Conservation (phyloP, 164 flowering plant species). For the Piper longum region DNA sequence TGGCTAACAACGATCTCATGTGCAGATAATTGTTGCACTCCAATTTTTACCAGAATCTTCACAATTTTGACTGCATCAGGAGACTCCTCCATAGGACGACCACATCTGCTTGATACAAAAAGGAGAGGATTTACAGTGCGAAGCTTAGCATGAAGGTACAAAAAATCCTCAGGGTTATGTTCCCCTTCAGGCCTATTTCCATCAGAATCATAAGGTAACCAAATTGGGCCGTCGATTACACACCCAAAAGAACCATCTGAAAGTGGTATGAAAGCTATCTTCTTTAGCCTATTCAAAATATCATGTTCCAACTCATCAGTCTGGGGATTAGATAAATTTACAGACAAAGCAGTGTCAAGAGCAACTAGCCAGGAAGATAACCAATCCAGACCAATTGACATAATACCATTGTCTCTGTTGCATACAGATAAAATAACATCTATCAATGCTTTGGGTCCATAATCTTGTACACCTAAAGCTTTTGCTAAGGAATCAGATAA, state of each 20-base stretch:
- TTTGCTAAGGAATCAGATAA: conserved; percentile 61
- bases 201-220: conserved; percentile 55
- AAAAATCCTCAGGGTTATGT: conserved; percentile 35
- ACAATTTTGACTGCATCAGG: conserved; percentile 19
- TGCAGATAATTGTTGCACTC: conserved; percentile 59
- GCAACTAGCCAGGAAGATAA: conserved; percentile 51
- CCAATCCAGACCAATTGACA: conserved; percentile 60
- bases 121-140: conserved; percentile 59
- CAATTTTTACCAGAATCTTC: conserved; percentile 50
- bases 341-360: conserved; percentile 28
- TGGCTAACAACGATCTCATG: conserved; percentile 71
- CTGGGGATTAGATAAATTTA: conserved; percentile 11
- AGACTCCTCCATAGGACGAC: conserved; percentile 12
- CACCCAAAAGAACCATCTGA: conserved; percentile 76
- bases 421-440: conserved; percentile 45
- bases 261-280: conserved; percentile 72
- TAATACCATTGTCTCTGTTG: conserved; percentile 27
- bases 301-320: conserved; percentile 22
- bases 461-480: conserved; percentile 66
- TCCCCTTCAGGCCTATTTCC: conserved; percentile 27
- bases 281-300: conserved; percentile 26
- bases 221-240: conserved; percentile 53
- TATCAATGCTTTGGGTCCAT: conserved; percentile 58
- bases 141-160: conserved; percentile 47
- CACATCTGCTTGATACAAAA: conserved; percentile 19